Percentiles rank a stretch among this genome's conserved stretches.
These are phyloP conservation scores for Daphne laureola DNA, from an alignment of 441 rosid genomes.

Conservation along the genomic window DNA sequence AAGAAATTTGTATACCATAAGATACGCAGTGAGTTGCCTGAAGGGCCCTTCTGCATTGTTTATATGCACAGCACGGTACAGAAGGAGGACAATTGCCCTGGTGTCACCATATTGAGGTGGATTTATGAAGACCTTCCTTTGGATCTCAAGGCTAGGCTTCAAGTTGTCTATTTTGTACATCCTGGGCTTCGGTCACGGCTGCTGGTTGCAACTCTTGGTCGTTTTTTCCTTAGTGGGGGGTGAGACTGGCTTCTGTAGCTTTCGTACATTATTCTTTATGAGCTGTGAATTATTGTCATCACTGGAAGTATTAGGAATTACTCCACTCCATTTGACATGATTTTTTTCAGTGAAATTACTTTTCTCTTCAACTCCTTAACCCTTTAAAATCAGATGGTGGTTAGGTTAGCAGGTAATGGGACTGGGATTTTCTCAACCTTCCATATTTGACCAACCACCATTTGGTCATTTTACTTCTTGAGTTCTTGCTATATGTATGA, in stretches of 20 bases:
- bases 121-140: conserved; percentile 63
- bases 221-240: conserved; percentile 62
- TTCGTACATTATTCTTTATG: not conserved
- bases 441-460: no score
- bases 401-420: no score
- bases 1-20: conserved; percentile 55
- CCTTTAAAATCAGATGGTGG: no score
- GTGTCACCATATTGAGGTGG: conserved; percentile 64
- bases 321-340: no score
- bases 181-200: conserved; percentile 72
- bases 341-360: no score
- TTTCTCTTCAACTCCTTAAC: no score
- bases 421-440: no score
- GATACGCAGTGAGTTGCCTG: conserved; percentile 44
- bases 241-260: conserved; percentile 16
- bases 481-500: no score
- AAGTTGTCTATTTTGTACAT: conserved; percentile 51
- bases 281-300: no score
- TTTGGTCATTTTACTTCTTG: no score
- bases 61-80: conserved; percentile 64
- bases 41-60: conserved; percentile 55
- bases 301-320: no score
- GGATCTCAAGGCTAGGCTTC: conserved; percentile 50
- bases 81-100: conserved; percentile 59
- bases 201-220: conserved; percentile 57